These are phyloP conservation scores for Danielia oregonensis DNA, from an alignment of 805 yeast species.

Conservation along the genomic window DNA sequence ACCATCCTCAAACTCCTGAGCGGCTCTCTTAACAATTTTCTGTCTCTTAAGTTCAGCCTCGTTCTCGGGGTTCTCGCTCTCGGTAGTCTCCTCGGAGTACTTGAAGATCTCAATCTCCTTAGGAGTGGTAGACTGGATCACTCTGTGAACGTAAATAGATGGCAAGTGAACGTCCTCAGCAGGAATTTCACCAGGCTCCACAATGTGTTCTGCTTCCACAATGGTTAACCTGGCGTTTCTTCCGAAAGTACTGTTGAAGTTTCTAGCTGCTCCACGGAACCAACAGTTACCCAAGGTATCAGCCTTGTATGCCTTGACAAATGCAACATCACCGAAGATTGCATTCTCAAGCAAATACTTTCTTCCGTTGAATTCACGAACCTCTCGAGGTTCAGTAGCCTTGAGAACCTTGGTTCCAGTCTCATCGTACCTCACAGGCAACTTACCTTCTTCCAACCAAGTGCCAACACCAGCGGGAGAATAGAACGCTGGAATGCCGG, in stretches of 20 bases:
- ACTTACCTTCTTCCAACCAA: slow-evolving; percentile 47
- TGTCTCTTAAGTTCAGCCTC: slow-evolving; percentile 21
- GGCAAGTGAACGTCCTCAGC: slow-evolving; percentile 48
- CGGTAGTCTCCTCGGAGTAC: slow-evolving; percentile 13
- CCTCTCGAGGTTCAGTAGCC: slow-evolving; percentile 37
- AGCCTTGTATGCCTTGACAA: slow-evolving; percentile 42
- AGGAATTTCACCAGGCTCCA: slow-evolving; percentile 40
- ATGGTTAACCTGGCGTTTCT: slow-evolving; percentile 43
- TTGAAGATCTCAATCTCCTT: slow-evolving; percentile 41
- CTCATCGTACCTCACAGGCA: slow-evolving; percentile 39
- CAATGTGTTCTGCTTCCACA: slow-evolving; percentile 50
- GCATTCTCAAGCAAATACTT: slow-evolving; percentile 43
- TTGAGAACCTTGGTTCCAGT: slow-evolving; percentile 32
- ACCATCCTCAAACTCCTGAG: slow-evolving; percentile 44
- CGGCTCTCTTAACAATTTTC: slow-evolving; percentile 41
- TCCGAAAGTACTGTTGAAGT: slow-evolving; percentile 45
- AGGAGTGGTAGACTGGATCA: slow-evolving; percentile 39
- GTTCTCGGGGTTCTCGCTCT: slow-evolving; percentile 5
- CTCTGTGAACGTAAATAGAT: slow-evolving; percentile 39
- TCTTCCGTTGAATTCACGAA: slow-evolving; percentile 40
- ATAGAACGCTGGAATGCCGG: slow-evolving; percentile 48
- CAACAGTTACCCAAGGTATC: slow-evolving; percentile 47
- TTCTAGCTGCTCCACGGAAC: slow-evolving; percentile 44
- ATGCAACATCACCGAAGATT: slow-evolving; percentile 45
- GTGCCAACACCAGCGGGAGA: slow-evolving; percentile 50